Evolutionary conservation across 2,329 filamentous ascomycete genomes (phyloP), one percentile per base, ranked within the genome.

Genomic region (Colletotrichum sp.): DNA sequence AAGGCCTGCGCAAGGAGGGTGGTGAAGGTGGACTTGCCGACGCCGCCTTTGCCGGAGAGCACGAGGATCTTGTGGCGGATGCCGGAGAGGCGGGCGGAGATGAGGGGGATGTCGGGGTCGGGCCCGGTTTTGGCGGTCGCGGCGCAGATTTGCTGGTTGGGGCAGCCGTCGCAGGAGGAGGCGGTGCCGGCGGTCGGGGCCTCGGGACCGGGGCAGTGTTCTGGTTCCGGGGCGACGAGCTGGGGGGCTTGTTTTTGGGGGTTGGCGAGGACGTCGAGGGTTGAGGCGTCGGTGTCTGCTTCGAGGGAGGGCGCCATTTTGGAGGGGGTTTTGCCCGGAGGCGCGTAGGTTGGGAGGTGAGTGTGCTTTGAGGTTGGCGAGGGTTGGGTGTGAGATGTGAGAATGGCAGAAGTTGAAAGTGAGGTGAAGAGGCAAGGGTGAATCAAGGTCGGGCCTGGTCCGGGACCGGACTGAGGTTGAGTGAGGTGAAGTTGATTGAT

Each of bases 1-100:
- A 99, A 98, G 2, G 95, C 96, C 83, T 98, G 95, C 3, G 95
- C 94, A 21, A 99, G 92, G 80, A 99, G 92, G 3, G 93, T 94
- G 5, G 95, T 96, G 82, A 99, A 98, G 0, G 97, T 99, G 79
- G 94, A 97, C 87, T 99, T 99, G 9, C 97, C 97, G 1, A 99
- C 97, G 63, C 97, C 97, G 77, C 97, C 97, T 89, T 99, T 99
- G 77, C 97, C 97, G 68, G 94, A 96, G 6, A 99, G 90, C 8
- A 99, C 93, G 68, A 99, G 90, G 73, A 99, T 94, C 86, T 99
- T 99, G 87, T 99, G 96, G 80, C 92, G 92, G 78, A 99, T 94
- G 68, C 92, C 92, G 13, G 93, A 90, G 5, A 99, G 92, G 6
- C 96, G 95, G 72, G 94, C 91, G 18, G 96, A 94, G 81, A 99